Base-by-base conservation (phyloP, 208 protist species). In the Lotmaria passim region DNA sequence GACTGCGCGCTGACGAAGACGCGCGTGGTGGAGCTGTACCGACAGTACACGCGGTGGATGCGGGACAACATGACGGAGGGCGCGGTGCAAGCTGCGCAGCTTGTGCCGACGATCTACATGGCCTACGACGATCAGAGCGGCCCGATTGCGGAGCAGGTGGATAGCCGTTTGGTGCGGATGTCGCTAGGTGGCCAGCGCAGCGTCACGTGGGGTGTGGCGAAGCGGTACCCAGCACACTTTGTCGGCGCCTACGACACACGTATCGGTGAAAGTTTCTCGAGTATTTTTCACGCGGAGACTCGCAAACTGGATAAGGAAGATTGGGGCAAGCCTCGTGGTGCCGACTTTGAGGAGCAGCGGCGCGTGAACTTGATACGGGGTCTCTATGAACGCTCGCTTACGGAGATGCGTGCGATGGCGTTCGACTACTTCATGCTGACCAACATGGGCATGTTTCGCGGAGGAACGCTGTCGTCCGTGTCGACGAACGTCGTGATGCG, bases 381-480 rank as follows among this genome's bases (percentile, higher is more conserved):
- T 3, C 26, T 62, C 12, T 38, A 62, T 28, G 41, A 50, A 23
- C 7, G 17, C 11, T 23, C 41, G 36, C 17, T 62, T 7, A 28
- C 28, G 12, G 57, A 62, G 41, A 19, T 62, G 26, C 14, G 4
- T 14, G 57, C 57, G 26, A 62, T 51, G 57, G 41, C 41, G 26
- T n/a, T 38, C 7, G 57, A 62, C 26, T 62, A 38, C 28, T 62
- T 62, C 24, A 38, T 62, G 23, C 28, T 62, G 41, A 51, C 57
- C 17, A 62, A 62, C 7, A 24, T 43, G 12, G 57, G 28, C 6
- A 28, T 62, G 3, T 62, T 62, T 36, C 57, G 57, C 19, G 57
- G 57, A 1, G 41, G 19, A 1, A 62, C 30, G 57, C 21, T 62
- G 36, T 62, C 57, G 2, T 43, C 57, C 3, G 41, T 62, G 26